Percentiles rank a stretch among this genome's conserved stretches.
These are phyloP conservation scores for Tylopilus subfusipes DNA, from an alignment of 768 basidiomycete species.

Conservation along the genomic window DNA sequence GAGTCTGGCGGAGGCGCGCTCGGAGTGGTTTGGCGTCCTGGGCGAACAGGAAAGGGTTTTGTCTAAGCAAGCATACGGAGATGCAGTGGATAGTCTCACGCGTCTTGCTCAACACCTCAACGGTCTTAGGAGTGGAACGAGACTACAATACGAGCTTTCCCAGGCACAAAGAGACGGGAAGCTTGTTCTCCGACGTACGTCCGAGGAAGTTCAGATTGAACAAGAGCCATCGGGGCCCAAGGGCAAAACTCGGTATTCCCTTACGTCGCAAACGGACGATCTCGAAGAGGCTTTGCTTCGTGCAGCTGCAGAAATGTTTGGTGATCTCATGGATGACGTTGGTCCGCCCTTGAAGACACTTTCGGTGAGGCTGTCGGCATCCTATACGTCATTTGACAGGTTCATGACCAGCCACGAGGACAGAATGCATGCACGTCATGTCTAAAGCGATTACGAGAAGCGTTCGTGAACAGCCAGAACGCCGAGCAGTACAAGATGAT, in stretches of 20 bases:
- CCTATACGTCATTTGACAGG: not conserved
- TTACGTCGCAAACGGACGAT: conserved; percentile 40
- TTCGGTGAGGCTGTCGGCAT: conserved; percentile 47
- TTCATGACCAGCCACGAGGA: not conserved
- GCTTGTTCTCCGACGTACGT: conserved; percentile 30
- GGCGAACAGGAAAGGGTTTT: conserved; percentile 23
- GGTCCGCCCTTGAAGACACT: conserved; percentile 73
- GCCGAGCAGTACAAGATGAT: conserved; percentile 33
- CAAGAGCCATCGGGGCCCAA: conserved; percentile 13
- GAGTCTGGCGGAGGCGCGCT: conserved; percentile 80
- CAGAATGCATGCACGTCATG: conserved; percentile 61
- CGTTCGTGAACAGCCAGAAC: conserved; percentile 49
- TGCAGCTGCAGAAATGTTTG: conserved; percentile 71
- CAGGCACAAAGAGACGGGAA: conserved; percentile 52
- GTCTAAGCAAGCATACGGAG: conserved; percentile 66
- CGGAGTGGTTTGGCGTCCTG: conserved; percentile 59
- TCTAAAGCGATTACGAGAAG: conserved; percentile 60
- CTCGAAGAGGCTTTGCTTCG: conserved; percentile 35
- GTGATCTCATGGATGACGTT: conserved; percentile 74
- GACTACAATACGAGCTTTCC: conserved; percentile 79
- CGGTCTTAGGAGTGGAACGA: conserved; percentile 80
- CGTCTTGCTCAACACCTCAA: conserved; percentile 92
- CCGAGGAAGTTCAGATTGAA: conserved; percentile 15
- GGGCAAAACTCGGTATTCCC: conserved; percentile 26
- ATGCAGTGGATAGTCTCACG: conserved; percentile 82